These are phyloP conservation scores for Diaporthe sp. DNA, from an alignment of 2,329 filamentous ascomycete species.

Conservation along the genomic window DNA sequence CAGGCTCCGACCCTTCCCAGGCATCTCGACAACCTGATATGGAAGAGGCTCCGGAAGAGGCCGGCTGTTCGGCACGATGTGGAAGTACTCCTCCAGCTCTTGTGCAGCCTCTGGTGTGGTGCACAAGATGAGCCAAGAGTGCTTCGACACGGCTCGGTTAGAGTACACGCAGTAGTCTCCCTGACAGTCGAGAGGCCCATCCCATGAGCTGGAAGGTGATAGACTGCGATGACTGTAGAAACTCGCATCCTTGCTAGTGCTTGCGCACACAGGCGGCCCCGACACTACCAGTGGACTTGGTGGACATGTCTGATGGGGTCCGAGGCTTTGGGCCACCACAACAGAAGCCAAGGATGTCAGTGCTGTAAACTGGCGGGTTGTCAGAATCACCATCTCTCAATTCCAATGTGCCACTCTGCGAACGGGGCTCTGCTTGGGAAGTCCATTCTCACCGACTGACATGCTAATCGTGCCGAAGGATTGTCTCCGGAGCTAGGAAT, in stretches of 20 bases:
- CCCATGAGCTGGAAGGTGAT: not conserved
- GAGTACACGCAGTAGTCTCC: constrained; percentile 21
- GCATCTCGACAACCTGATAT: not conserved
- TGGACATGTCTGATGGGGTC: not conserved
- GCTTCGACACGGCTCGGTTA: constrained; percentile 2
- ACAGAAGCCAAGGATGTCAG: not conserved
- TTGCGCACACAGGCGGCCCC: not conserved
- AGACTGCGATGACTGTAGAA: not conserved
- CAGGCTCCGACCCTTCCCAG: constrained; percentile 1
- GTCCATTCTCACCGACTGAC: not conserved
- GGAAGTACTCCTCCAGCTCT: not conserved
- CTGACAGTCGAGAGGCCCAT: constrained; percentile 11
- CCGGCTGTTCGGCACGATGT: not conserved
- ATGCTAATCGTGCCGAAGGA: not conserved
- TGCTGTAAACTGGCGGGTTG: not conserved
- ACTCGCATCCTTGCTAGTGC: not conserved
- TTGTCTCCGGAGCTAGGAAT: not conserved
- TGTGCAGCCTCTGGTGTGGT: constrained; percentile 2
- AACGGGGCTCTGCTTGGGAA: not conserved
- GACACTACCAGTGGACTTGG: not conserved
- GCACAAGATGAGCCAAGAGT: not conserved
- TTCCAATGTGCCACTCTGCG: not conserved
- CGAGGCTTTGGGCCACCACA: not conserved
- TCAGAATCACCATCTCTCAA: not conserved
- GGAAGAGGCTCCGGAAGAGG: not conserved